Conservation (phyloP, 2,329 filamentous ascomycete species). For the Myriosclerotinia duriaeana region DNA sequence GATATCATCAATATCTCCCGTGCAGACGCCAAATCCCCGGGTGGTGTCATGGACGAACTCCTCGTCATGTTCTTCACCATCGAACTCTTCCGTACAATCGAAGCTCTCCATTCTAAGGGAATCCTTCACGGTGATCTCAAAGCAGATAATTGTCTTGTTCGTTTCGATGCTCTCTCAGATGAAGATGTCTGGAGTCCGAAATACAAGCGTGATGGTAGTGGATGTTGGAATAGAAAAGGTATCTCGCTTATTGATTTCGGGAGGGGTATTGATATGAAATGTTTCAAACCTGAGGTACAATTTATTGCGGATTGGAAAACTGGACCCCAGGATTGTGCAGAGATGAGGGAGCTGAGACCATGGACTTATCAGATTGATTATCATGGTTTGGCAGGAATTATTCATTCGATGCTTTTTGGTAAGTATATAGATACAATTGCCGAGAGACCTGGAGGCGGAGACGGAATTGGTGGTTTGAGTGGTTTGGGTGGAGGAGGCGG, state of each 20-base stretch:
- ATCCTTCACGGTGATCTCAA: conserved; percentile 94
- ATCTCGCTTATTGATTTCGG: conserved; percentile 92
- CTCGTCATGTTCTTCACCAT: conserved; percentile 94
- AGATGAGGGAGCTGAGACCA: conserved; percentile 89
- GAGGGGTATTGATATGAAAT: conserved; percentile 87
- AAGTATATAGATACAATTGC: conserved; percentile 85
- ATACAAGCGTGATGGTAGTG: conserved; percentile 71
- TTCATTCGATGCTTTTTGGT: conserved; percentile 88
- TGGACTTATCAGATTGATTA: conserved; percentile 99
- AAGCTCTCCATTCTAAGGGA: conserved; percentile 75
- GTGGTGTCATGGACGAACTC: conserved; percentile 80
- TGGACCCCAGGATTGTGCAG: conserved; percentile 80
- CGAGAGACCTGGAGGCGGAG: conserved; percentile 40
- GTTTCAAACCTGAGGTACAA: conserved; percentile 71
- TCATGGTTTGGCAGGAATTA: conserved; percentile 82
- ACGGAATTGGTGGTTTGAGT: conserved; percentile 48
- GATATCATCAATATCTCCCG: conserved; percentile 88
- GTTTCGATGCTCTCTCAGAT: conserved; percentile 62
- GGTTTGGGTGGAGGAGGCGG: conserved; percentile 49
- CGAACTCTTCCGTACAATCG: conserved; percentile 86
- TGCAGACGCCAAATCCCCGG: conserved; percentile 57
- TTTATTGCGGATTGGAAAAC: conserved; percentile 98
- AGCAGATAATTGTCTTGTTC: conserved; percentile 89
- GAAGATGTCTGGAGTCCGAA: conserved; percentile 54
- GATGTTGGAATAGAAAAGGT: conserved; percentile 79